Percentiles rank a stretch among this genome's conserved stretches.
phyloP scores from a whole-genome alignment of 2,329 filamentous ascomycete genomes.

The Aspergillus udagawae region DNA sequence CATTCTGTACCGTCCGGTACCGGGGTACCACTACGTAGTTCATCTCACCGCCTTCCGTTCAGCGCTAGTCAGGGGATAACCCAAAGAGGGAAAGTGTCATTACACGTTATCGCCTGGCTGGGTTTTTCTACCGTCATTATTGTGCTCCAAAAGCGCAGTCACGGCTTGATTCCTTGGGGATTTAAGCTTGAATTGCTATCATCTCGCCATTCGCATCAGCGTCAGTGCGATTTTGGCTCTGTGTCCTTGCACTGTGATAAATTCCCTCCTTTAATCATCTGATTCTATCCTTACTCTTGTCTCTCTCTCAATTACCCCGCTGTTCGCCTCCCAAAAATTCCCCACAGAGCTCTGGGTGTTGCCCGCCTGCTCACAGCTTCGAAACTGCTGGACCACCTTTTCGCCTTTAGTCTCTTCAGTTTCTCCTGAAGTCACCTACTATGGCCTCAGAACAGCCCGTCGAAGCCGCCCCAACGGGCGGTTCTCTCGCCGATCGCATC shows the following conservation, averaged over 20 bases:
- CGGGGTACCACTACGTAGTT: not conserved
- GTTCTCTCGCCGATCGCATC: slow-evolving; percentile 48
- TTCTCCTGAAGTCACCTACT: not conserved
- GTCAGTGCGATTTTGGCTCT: not conserved
- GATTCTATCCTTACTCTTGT: not conserved
- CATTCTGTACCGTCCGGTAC: not conserved
- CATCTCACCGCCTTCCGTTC: slow-evolving; percentile 12
- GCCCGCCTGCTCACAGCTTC: not conserved
- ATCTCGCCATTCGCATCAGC: not conserved
- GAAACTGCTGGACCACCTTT: not conserved
- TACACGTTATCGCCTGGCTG: slow-evolving; percentile 5
- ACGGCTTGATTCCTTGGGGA: not conserved
- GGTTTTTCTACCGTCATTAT: slow-evolving; percentile 17
- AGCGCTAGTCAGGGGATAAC: slow-evolving; percentile 3
- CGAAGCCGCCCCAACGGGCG: slow-evolving; percentile 25
- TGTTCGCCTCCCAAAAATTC: not conserved
- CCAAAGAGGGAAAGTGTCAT: slow-evolving; percentile 11
- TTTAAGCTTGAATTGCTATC: not conserved
- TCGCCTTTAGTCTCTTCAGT: slow-evolving; percentile 1
- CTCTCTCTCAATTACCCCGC: not conserved
- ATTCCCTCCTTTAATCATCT: not conserved
- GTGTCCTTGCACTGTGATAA: not conserved
- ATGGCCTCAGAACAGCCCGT: slow-evolving; percentile 38
- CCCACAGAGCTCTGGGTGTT: not conserved
- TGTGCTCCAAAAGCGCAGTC: not conserved